Base-by-base conservation (phyloP, 768 basidiomycete species). In the Infundibulicybe gibba region DNA sequence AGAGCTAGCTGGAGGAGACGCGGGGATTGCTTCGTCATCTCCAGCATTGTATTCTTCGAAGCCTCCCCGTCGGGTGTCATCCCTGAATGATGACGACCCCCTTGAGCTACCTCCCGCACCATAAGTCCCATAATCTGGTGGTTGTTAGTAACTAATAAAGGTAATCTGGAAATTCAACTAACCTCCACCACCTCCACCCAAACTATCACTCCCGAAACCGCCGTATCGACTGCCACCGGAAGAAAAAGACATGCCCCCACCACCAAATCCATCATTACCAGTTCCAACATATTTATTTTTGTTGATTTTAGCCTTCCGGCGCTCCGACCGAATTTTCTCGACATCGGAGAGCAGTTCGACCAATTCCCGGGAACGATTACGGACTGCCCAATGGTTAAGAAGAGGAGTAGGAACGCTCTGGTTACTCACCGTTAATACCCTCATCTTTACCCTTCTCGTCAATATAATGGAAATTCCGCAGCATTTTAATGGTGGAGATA, bases 371-470 rank as follows among this genome's bases (percentile, higher is more conserved):
- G 95, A 81, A 17, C 97, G 86, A 62, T 98, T 97, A 40, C 97
- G 90, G 44, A 99, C 97, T 98, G 61, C 12, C 41, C 33, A 47
- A 33, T 16, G 10, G 47, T 46, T n/a, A 33, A n/a, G n/a, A 13
- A 35, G 31, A 20, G 6, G 3, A 12, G 30, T 10, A n/a, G 20
- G 39, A 14, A 19, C 32, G 25, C 5, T 43, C 32, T 8, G 19
- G 6, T 12, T 14, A 30, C 14, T 51, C 69, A 93, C 94, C 93
- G 58, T 99, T 99, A 57, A 97, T 78, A 5, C 97, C 97, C 65
- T 99, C 92, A 60, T 99, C 97, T 64, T 99, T 98, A 41, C 92
- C 94, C 70, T 95, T 95, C 53, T 98, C 95, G 54, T 99, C 97
- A 47, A 97, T 90, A 64, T 97, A 97, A 62, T 98, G 95, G 70